These are phyloP conservation scores for Thalassiosira exigua DNA, from an alignment of 352 stramenopile genomes.

Conservation along the genomic window DNA sequence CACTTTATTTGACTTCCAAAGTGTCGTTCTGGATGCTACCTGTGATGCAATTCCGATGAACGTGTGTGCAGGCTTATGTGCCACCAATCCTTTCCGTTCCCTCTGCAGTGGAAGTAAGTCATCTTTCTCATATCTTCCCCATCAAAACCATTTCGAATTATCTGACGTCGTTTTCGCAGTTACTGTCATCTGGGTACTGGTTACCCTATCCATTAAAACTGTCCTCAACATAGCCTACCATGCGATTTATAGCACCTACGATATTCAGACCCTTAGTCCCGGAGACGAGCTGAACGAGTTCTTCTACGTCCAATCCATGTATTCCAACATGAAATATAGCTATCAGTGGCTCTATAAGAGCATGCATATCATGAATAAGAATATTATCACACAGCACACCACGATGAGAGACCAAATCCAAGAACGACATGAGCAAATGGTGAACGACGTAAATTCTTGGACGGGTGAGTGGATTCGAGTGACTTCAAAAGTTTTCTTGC, in stretches of 20 bases:
- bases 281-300: not conserved
- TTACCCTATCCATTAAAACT: not conserved
- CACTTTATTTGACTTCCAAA: not conserved
- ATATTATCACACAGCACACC: slow-evolving; percentile 1
- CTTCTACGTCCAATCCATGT: not conserved
- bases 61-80: no score
- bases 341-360: not conserved
- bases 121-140: not conserved
- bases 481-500: no score
- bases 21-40: not conserved
- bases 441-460: not conserved
- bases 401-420: not conserved
- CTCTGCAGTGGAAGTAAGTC: not conserved
- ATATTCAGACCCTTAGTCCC: not conserved
- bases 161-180: not conserved
- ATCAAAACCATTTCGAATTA: not conserved
- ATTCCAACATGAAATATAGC: not conserved
- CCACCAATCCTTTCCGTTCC: no score
- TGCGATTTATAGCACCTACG: not conserved
- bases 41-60: not conserved
- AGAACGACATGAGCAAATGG: not conserved
- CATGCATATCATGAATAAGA: slow-evolving; percentile 3
- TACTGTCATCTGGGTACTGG: not conserved
- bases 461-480: no score
- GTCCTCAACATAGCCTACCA: not conserved